A percentile compares a stretch with the other conserved stretches of the same genome.
These are phyloP conservation scores for Apophysomyces elegans DNA, from an alignment of 371 early-diverging fungal species.

Conservation along the genomic window DNA sequence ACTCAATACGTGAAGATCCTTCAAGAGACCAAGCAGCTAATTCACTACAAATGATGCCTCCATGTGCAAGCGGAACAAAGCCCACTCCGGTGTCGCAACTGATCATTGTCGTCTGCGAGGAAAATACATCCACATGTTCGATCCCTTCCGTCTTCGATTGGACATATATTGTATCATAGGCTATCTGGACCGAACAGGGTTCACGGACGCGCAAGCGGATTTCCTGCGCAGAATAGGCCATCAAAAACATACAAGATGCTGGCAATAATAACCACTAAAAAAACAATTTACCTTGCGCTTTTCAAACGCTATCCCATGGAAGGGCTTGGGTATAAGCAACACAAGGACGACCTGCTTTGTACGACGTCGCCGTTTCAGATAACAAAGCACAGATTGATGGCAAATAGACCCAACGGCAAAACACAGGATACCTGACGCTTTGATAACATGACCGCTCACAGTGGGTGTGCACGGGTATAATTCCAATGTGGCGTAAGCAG, in stretches of 20 bases:
- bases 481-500: slow-evolving; percentile 17
- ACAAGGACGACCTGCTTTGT: slow-evolving; percentile 1
- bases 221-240: slow-evolving; percentile 13
- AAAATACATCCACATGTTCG: slow-evolving; percentile 12
- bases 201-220: slow-evolving; percentile 15
- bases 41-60: slow-evolving; percentile 10
- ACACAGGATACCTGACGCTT: background rate
- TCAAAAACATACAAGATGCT: too few relatives aligned
- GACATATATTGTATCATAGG: slow-evolving; percentile 17
- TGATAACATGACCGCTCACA: slow-evolving; percentile 8
- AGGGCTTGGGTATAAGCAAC: slow-evolving; percentile 6
- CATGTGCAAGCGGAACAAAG: slow-evolving; percentile 19
- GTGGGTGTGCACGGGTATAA: background rate
- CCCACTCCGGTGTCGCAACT: background rate
- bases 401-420: slow-evolving; percentile 12
- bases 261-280: background rate
- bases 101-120: slow-evolving; percentile 1
- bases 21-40: slow-evolving; percentile 13
- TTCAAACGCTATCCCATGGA: background rate
- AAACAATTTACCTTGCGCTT: slow-evolving; percentile 10
- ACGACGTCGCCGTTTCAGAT: slow-evolving; percentile 12
- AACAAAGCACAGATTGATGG: background rate
- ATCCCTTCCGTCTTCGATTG: slow-evolving; percentile 15
- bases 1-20: slow-evolving; percentile 20
- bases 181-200: slow-evolving; percentile 13